phyloP scores from a whole-genome alignment of 345 rosid genomes.

The Aethionema arabicum region DNA sequence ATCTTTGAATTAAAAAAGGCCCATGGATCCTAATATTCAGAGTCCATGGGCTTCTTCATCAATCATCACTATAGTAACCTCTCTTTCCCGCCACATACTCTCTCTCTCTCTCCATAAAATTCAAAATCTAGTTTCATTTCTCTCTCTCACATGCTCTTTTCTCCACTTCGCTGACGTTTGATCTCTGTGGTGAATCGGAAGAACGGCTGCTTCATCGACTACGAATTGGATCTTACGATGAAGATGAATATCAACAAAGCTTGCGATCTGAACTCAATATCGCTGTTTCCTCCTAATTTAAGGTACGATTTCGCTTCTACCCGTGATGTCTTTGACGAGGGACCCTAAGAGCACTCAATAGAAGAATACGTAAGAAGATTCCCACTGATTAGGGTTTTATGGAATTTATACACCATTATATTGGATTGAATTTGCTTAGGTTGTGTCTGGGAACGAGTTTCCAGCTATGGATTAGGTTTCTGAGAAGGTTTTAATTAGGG shows the following conservation, averaged over 20 bases:
- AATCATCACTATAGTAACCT: background rate
- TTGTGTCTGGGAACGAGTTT: constrained; percentile 8
- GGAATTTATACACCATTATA: background rate
- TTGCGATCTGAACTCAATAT: constrained; percentile 80
- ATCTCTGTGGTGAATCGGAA: constrained; percentile 15
- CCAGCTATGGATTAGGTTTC: constrained; percentile 23
- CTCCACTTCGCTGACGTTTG: background rate
- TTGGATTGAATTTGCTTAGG: background rate
- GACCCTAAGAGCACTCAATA: background rate
- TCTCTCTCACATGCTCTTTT: background rate
- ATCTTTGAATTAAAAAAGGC: background rate
- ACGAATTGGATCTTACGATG: constrained; percentile 37
- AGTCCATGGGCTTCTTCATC: background rate
- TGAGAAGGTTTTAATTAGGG: background rate
- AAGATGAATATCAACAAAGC: constrained; percentile 94
- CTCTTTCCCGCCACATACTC: constrained; percentile 8
- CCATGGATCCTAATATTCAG: background rate
- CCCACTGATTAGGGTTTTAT: background rate
- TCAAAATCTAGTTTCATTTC: constrained; percentile 10
- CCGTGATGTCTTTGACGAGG: background rate
- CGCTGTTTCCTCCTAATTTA: constrained; percentile 82
- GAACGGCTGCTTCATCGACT: constrained; percentile 10
- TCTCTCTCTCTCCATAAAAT: background rate
- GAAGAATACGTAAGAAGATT: background rate
- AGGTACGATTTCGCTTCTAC: constrained; percentile 47